phyloP scores from a whole-genome alignment of 208 protist species.

The Acanthamoeba divionensis region DNA sequence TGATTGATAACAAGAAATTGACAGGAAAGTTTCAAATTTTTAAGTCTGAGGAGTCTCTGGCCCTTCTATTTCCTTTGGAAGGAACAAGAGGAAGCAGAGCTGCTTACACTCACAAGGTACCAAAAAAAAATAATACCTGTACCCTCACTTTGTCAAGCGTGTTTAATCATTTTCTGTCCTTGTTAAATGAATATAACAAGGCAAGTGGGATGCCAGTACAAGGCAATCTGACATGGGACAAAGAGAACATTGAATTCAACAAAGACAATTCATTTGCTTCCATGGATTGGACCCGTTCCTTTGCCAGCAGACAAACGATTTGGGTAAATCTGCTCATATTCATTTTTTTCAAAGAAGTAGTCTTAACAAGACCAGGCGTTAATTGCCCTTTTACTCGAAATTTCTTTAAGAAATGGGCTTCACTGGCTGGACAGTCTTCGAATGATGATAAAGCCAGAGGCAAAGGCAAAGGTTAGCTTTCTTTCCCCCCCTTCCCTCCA shows the following conservation, averaged over 20 bases:
- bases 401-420: slow-evolving; percentile 38
- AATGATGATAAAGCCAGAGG: too few species aligned
- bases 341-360: too few species aligned
- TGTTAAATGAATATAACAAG: too few species aligned
- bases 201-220: background rate
- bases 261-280: background rate
- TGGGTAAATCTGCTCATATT: too few species aligned
- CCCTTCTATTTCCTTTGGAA: background rate
- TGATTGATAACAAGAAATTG: background rate
- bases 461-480: slow-evolving; percentile 5
- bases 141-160: too few species aligned
- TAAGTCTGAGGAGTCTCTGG: background rate
- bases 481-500: background rate
- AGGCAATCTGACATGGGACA: background rate
- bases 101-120: slow-evolving; percentile 1
- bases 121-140: too few species aligned
- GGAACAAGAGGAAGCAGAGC: background rate
- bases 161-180: too few species aligned
- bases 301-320: background rate
- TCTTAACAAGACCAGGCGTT: too few species aligned
- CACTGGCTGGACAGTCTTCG: background rate
- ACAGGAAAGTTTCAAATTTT: background rate
- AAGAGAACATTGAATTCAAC: background rate
- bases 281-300: slow-evolving; percentile 24
- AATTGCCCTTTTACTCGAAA: too few species aligned